These are phyloP conservation scores for Multifurca ochricompacta DNA, from an alignment of 768 basidiomycete species.

Conservation along the genomic window DNA sequence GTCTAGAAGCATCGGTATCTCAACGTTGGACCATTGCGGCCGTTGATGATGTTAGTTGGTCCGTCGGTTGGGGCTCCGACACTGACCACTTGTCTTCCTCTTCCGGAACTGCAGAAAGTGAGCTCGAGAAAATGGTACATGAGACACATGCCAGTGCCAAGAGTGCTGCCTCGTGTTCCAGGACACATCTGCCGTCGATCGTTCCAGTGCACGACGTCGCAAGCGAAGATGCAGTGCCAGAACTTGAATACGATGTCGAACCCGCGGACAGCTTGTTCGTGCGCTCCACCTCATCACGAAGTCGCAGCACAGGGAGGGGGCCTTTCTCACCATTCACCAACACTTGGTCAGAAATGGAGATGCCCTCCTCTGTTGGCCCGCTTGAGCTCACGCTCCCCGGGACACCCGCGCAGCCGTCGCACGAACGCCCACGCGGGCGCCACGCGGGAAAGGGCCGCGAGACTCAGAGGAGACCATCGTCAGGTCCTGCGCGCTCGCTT, in stretches of 20 bases:
- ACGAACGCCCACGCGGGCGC: slow-evolving; percentile 16
- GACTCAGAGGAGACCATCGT: slow-evolving; percentile 30
- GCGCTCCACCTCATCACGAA: slow-evolving; percentile 13
- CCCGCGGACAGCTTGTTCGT: background rate
- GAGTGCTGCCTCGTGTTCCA: slow-evolving; percentile 4
- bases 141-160: slow-evolving; percentile 33
- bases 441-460: background rate
- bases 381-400: slow-evolving; percentile 7
- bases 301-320: slow-evolving; percentile 12
- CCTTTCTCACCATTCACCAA: slow-evolving; percentile 16
- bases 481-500: slow-evolving; percentile 35
- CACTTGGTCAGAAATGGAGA: slow-evolving; percentile 14
- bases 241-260: slow-evolving; percentile 17
- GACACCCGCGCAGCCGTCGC: slow-evolving; percentile 6
- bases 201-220: background rate
- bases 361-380: slow-evolving; percentile 8
- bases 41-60: slow-evolving; percentile 78
- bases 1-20: slow-evolving; percentile 55
- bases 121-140: slow-evolving; percentile 27
- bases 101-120: slow-evolving; percentile 25
- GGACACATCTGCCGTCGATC: slow-evolving; percentile 9
- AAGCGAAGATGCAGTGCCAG: slow-evolving; percentile 15
- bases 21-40: slow-evolving; percentile 74
- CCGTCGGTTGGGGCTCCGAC: slow-evolving; percentile 59
- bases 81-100: slow-evolving; percentile 30